Evolutionary conservation across 2,329 filamentous ascomycete species (phyloP).

Genomic region (Sclerotinia borealis): DNA sequence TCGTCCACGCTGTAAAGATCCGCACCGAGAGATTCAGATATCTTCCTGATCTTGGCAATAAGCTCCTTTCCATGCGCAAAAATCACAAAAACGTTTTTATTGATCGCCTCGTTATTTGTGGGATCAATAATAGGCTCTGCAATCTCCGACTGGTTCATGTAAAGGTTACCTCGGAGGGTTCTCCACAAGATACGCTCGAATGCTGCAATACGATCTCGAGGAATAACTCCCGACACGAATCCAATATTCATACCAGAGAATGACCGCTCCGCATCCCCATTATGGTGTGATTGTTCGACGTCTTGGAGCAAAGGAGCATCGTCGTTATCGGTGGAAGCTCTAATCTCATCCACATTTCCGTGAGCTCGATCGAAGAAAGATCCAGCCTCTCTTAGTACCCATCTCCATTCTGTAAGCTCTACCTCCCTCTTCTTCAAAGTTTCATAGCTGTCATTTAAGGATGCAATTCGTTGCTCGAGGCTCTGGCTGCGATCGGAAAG

Average conservation of each 20-base stretch:
- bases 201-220: constrained; percentile 83
- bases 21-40: constrained; percentile 93
- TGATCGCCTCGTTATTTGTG: constrained; percentile 80
- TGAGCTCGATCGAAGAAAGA: constrained; percentile 96
- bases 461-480: constrained; percentile 84
- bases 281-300: constrained; percentile 72
- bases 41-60: constrained; percentile 97
- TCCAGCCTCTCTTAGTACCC: constrained; percentile 92
- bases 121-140: constrained; percentile 89
- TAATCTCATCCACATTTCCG: constrained; percentile 93
- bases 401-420: constrained; percentile 96
- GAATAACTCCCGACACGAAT: constrained; percentile 94
- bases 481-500: constrained; percentile 86
- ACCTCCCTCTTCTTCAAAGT: constrained; percentile 96
- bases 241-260: constrained; percentile 99
- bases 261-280: constrained; percentile 62
- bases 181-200: constrained; percentile 98
- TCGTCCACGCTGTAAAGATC: constrained; percentile 96
- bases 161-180: constrained; percentile 92
- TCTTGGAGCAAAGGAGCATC: constrained; percentile 92
- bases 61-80: constrained; percentile 99
- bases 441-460: constrained; percentile 96
- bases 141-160: constrained; percentile 99
- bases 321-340: constrained; percentile 76
- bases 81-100: constrained; percentile 99